Conservation (phyloP, 2,329 filamentous ascomycete species). For the Pyrenochaeta sp. region DNA sequence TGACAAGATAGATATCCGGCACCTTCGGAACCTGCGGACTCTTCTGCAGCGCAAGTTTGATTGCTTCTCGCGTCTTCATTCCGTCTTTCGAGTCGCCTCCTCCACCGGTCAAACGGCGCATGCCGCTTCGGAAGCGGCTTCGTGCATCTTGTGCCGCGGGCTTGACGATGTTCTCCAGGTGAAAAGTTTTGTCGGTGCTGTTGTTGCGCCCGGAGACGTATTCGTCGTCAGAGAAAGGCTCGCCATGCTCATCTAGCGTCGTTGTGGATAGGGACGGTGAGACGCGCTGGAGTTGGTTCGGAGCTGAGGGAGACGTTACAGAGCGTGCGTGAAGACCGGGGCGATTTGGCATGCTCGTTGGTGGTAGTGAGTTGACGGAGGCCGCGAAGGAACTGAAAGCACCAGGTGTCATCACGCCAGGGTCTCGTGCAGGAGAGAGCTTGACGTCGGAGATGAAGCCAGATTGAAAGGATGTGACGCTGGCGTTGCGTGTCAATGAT, state of each 20-base stretch:
- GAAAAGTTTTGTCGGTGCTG: slow-evolving; percentile 35
- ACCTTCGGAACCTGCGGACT: slow-evolving; percentile 59
- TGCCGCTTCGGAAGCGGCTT: slow-evolving; percentile 59
- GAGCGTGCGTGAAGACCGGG: slow-evolving; percentile 81
- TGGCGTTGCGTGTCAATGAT: slow-evolving; percentile 75
- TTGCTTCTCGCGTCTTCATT: slow-evolving; percentile 45
- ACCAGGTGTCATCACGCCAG: slow-evolving; percentile 63
- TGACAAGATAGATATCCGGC: slow-evolving; percentile 53
- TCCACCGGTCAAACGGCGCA: slow-evolving; percentile 69
- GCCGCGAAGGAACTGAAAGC: slow-evolving; percentile 55
- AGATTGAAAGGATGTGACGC: slow-evolving; percentile 81
- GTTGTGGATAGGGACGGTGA: slow-evolving; percentile 64
- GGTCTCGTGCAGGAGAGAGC: slow-evolving; percentile 64
- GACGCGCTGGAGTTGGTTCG: slow-evolving; percentile 52
- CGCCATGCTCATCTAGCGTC: slow-evolving; percentile 79
- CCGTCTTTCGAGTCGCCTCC: slow-evolving; percentile 51
- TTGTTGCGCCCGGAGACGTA: slow-evolving; percentile 56
- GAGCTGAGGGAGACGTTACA: slow-evolving; percentile 77
- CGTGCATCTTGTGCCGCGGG: slow-evolving; percentile 63
- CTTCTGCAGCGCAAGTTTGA: slow-evolving; percentile 47
- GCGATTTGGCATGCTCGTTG: slow-evolving; percentile 47
- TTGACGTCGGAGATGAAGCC: slow-evolving; percentile 76
- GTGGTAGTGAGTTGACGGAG: slow-evolving; percentile 26
- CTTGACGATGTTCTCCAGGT: slow-evolving; percentile 62
- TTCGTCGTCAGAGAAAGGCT: slow-evolving; percentile 81